A percentile compares a stretch with the other conserved stretches of the same genome.
Evolutionary conservation across 2,329 filamentous ascomycete species (phyloP).

Genomic region (Aspergillus neoniger): DNA sequence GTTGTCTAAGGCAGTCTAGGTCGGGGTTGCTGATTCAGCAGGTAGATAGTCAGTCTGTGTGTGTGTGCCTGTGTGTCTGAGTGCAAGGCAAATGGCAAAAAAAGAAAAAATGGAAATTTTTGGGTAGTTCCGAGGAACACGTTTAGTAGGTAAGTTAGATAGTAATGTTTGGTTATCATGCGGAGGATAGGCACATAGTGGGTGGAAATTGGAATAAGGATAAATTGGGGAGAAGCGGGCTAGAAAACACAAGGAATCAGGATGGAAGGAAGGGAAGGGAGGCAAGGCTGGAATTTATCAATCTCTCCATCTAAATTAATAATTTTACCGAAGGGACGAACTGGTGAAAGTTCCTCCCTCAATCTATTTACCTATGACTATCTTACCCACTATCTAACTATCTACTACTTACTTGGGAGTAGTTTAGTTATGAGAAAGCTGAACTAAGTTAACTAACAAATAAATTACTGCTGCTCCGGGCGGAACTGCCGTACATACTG

Average conservation of each 20-base stretch:
- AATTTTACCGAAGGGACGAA: too few relatives aligned
- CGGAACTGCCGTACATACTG: background rate
- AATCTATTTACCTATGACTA: background rate
- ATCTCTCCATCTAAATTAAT: background rate
- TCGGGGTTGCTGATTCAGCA: conserved; percentile 20
- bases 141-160: background rate
- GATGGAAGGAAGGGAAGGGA: background rate
- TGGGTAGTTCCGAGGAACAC: background rate
- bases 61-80: too few relatives aligned
- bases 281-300: background rate
- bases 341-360: too few relatives aligned
- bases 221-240: background rate
- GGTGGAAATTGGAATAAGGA: background rate
- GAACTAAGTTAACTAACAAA: too few relatives aligned
- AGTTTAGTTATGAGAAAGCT: too few relatives aligned
- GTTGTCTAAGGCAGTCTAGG: conserved; percentile 9
- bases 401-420: too few relatives aligned
- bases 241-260: background rate
- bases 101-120: background rate
- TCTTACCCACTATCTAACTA: too few relatives aligned
- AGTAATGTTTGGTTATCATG: background rate
- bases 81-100: background rate
- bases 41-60: too few relatives aligned
- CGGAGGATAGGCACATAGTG: background rate
- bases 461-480: background rate